Evolutionary conservation across 768 basidiomycete species (phyloP), one percentile per base, ranked within the genome.

Genomic region (Kockovaella imperatae): DNA sequence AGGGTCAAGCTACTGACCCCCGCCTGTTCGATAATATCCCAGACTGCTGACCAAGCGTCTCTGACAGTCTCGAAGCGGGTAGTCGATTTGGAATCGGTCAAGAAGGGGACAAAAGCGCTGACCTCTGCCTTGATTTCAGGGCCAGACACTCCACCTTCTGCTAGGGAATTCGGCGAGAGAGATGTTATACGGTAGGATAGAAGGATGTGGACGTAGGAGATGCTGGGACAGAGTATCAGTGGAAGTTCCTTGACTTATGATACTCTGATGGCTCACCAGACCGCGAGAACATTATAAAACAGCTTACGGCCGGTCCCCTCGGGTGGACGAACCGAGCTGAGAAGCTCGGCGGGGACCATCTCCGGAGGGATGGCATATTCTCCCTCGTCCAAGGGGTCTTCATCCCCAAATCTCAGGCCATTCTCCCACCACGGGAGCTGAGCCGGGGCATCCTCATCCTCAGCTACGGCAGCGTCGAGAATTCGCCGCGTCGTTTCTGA

Each of bases 51-150:
- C 49, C 57, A 67, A 6, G 65, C 65, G 17, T 54, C 54, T 40
- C 59, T 38, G 7, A 41, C 36, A 3, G 52, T 46, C 13, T 35
- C 34, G 46, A 60, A 49, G 14, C 65, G 57, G 3, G 56, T 41
- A 3, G 60, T 67, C 7, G 65, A 67, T 42, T 58, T 59, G n/a
- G 49, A 49, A 17, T 67, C 62, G 4, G 47, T 32, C 3, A 67
- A 21, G 45, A 67, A 67, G 1, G 65, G 65, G 7, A 67, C 35
- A 1, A 62, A 32, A 4, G 30, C 11, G 2, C 35, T 28, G 13
- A 64, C 13, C 17, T 56, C 58, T 3, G 20, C 17, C 35, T 47
- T 51, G 26, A 64, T 18, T 23, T 64, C 62, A 5, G 14, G 11
- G 1, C 45, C 1, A 5, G 29, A 14, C 1, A 61, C 18, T 20